Percentiles rank a stretch among this genome's conserved stretches.
These are phyloP conservation scores for Hypoxylon subgilvum DNA, from an alignment of 495 filamentous ascomycete genomes.

Conservation along the genomic window DNA sequence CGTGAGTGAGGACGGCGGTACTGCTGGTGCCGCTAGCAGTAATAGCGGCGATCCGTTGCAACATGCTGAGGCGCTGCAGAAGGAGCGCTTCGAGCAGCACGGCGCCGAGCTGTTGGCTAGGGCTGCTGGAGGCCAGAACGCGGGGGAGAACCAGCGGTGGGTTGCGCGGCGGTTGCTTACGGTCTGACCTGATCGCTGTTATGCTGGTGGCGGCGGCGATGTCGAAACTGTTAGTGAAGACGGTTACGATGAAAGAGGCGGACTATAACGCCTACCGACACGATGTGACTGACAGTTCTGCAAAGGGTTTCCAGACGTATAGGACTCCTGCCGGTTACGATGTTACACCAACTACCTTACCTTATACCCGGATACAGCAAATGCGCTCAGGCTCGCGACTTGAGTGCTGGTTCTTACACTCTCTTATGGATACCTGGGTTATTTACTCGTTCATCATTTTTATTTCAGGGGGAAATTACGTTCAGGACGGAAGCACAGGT, in stretches of 20 bases:
- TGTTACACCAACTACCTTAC: too few relatives aligned
- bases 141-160: constrained; percentile 28
- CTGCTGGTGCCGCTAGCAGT: background rate
- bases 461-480: background rate
- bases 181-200: constrained; percentile 16
- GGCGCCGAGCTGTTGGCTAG: constrained; percentile 46
- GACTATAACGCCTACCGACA: too few relatives aligned
- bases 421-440: background rate
- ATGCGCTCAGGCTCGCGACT: too few relatives aligned
- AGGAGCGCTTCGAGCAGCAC: constrained; percentile 45
- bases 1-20: constrained; percentile 31
- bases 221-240: too few relatives aligned
- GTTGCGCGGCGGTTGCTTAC: constrained; percentile 39
- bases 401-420: too few relatives aligned
- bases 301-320: too few relatives aligned
- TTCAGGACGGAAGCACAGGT: too few relatives aligned
- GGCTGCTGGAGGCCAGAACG: constrained; percentile 34
- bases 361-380: too few relatives aligned
- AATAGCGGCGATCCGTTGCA: constrained; percentile 41
- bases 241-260: too few relatives aligned
- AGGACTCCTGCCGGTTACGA: too few relatives aligned
- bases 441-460: background rate
- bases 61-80: constrained; percentile 49
- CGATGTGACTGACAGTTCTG: too few relatives aligned
- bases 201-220: background rate